phyloP scores from a whole-genome alignment of 345 rosid species.

The Pugionium cornutum region DNA sequence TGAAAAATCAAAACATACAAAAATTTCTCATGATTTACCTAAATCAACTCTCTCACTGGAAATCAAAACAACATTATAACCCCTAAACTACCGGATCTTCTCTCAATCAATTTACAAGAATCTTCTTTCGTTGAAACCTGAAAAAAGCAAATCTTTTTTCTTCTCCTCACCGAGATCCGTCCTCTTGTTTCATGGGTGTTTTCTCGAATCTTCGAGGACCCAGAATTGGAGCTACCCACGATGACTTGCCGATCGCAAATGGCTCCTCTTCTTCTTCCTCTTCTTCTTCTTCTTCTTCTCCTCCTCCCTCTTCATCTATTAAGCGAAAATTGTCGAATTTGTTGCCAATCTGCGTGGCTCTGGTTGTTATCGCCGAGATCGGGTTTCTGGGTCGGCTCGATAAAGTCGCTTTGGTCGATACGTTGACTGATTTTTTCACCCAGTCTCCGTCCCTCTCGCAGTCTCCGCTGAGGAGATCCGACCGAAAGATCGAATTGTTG shows the following conservation, averaged over 20 bases:
- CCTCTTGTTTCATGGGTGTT: conserved; percentile 50
- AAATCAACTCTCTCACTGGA: not conserved
- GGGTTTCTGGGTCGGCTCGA: conserved; percentile 83
- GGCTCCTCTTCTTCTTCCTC: conserved; percentile 33
- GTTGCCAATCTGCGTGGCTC: conserved; percentile 63
- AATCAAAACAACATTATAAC: conserved; percentile 8
- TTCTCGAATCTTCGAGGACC: conserved; percentile 63
- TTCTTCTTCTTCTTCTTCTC: conserved; percentile 12
- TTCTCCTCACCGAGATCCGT: not conserved
- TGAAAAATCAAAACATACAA: too few relatives aligned
- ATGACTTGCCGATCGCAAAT: conserved; percentile 40
- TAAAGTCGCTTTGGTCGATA: conserved; percentile 60
- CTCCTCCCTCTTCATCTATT: conserved; percentile 22
- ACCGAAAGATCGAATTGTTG: conserved; percentile 27
- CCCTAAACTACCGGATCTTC: not conserved
- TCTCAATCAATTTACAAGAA: not conserved
- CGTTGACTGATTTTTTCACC: conserved; percentile 65
- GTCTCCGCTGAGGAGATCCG: conserved; percentile 19
- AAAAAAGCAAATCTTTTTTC: not conserved
- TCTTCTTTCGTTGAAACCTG: conserved; percentile 3
- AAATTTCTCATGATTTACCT: too few relatives aligned
- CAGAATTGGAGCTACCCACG: conserved; percentile 44
- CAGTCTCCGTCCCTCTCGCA: conserved; percentile 32
- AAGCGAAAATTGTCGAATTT: conserved; percentile 64
- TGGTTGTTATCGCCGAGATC: conserved; percentile 74